Conservation (phyloP, 495 filamentous ascomycete species). For the Chaetomium cochliodes region DNA sequence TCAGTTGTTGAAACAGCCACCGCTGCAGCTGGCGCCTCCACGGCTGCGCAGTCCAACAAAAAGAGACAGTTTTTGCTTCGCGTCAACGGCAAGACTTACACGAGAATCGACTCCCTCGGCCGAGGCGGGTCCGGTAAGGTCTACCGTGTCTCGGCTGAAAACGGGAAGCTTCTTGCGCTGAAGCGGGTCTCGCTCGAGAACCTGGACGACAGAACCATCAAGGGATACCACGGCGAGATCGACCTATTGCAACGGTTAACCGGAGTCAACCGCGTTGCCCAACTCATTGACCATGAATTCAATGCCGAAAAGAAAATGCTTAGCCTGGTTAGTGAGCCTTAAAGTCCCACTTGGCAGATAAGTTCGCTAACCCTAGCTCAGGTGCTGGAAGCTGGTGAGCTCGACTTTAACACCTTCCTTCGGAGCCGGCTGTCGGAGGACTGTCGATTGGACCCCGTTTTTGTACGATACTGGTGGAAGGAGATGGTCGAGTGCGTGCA, state of each 20-base stretch:
- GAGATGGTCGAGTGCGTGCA: constrained; percentile 97
- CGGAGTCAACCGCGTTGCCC: constrained; percentile 83
- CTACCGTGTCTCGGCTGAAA: constrained; percentile 95
- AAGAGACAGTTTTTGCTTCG: constrained; percentile 77
- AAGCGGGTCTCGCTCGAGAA: constrained; percentile 91
- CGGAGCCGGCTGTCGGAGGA: constrained; percentile 66
- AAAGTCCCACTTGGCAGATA: not conserved
- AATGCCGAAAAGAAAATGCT: constrained; percentile 85
- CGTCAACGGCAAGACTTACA: constrained; percentile 90
- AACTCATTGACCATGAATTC: constrained; percentile 87
- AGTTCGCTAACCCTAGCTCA: constrained; percentile 37
- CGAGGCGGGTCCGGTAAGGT: constrained; percentile 90
- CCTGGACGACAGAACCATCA: constrained; percentile 76
- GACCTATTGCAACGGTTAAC: constrained; percentile 80
- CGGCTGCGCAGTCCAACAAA: constrained; percentile 62
- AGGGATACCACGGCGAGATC: constrained; percentile 95
- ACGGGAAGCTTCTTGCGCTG: constrained; percentile 87
- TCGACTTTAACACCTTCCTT: constrained; percentile 88
- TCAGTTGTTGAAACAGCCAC: constrained; percentile 89
- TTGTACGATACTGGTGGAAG: constrained; percentile 96
- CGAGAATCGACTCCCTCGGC: constrained; percentile 82
- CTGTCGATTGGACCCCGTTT: constrained; percentile 76
- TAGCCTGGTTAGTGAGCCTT: constrained; percentile 61
- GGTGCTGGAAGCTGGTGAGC: constrained; percentile 96
- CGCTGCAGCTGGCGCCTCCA: constrained; percentile 72